These are phyloP conservation scores for Russula abietina DNA, from an alignment of 768 basidiomycete genomes.

Conservation along the genomic window DNA sequence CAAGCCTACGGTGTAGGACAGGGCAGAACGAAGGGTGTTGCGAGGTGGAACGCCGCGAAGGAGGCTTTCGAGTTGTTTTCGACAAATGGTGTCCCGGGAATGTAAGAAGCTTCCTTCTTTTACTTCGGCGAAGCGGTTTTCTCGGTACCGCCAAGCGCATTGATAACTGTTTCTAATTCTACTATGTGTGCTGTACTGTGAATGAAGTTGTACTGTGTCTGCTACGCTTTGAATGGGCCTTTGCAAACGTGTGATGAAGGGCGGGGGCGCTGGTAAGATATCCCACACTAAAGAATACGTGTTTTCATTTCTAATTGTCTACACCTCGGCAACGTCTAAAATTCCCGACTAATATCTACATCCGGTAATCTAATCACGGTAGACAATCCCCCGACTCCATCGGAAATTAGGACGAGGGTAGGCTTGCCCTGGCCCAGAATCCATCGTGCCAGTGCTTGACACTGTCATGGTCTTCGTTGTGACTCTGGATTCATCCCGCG, in stretches of 20 bases:
- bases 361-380: too few relatives aligned
- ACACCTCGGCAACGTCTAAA: neutral
- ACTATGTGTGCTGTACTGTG: neutral
- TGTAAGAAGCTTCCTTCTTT: neutral
- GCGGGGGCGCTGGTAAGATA: neutral
- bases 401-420: too few relatives aligned
- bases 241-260: neutral
- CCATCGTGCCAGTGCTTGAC: too few relatives aligned
- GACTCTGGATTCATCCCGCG: too few relatives aligned
- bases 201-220: neutral
- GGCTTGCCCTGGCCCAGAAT: too few relatives aligned
- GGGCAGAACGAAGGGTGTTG: neutral
- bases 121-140: neutral
- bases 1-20: neutral
- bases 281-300: neutral
- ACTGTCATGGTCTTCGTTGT: too few relatives aligned
- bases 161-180: neutral
- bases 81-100: neutral
- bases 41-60: neutral
- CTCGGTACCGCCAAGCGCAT: neutral
- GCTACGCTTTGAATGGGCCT: neutral
- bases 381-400: too few relatives aligned
- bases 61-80: neutral
- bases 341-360: too few relatives aligned
- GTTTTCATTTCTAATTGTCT: neutral